phyloP scores from a whole-genome alignment of 805 yeast genomes.

The Candida manassasensis region DNA sequence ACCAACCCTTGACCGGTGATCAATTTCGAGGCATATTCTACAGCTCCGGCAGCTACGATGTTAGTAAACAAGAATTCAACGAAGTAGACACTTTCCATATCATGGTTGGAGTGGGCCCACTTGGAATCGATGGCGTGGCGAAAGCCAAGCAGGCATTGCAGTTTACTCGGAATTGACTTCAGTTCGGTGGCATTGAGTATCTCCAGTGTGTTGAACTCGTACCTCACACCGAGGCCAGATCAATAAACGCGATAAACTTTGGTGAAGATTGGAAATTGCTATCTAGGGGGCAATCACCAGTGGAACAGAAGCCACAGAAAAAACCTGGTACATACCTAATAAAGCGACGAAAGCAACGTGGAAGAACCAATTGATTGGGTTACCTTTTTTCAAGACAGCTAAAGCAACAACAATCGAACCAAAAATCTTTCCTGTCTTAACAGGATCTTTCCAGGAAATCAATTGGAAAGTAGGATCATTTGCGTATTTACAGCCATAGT shows the following conservation, averaged over 20 bases:
- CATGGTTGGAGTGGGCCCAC: no score
- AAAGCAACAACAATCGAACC: conserved; percentile 56
- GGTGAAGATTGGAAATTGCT: no score
- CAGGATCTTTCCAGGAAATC: conserved; percentile 74
- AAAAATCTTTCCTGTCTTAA: conserved; percentile 70
- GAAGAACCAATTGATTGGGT: conserved; percentile 57
- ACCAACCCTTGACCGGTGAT: conserved; percentile 79
- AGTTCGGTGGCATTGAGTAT: no score
- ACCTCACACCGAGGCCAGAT: no score
- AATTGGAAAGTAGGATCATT: conserved; percentile 24
- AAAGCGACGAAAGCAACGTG: conserved; percentile 57
- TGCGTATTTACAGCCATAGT: not conserved
- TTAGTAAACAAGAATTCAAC: conserved; percentile 15
- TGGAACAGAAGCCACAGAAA: no score
- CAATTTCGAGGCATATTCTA: conserved; percentile 71
- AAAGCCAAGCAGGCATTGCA: no score
- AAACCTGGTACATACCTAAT: conserved; percentile 34
- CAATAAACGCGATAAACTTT: no score
- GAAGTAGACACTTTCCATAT: no score
- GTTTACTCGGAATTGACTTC: no score
- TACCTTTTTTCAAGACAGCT: conserved; percentile 57
- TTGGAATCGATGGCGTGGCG: no score
- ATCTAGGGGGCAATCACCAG: no score
- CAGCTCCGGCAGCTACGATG: conserved; percentile 52
- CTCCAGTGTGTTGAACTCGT: no score